These are phyloP conservation scores for Colletotrichum noveboracense DNA, from an alignment of 2,329 filamentous ascomycete genomes.

Conservation along the genomic window DNA sequence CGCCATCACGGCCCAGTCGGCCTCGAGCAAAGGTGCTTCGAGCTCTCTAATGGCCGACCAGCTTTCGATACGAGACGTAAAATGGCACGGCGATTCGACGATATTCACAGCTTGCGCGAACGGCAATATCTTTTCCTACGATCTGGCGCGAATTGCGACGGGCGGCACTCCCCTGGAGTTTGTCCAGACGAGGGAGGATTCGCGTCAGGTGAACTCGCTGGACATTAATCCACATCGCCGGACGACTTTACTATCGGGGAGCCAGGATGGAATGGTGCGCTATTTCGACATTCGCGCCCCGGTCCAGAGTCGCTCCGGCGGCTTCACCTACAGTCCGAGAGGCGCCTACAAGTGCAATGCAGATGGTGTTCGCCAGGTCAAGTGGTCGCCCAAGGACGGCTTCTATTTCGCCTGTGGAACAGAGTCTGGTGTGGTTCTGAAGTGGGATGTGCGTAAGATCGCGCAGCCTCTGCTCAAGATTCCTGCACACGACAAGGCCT, in stretches of 20 bases:
- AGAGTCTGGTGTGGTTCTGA: conserved; percentile 64
- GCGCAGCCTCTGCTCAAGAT: conserved; percentile 61
- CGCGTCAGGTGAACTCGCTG: conserved; percentile 67
- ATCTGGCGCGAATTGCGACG: conserved; percentile 55
- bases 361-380: conserved; percentile 66
- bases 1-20: conserved; percentile 56
- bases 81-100: conserved; percentile 59
- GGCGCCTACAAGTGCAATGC: conserved; percentile 53
- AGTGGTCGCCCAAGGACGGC: conserved; percentile 68
- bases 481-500: conserved; percentile 65
- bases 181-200: conserved; percentile 65
- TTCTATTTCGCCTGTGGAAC: conserved; percentile 69
- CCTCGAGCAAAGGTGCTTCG: conserved; percentile 46
- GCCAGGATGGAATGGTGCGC: conserved; percentile 68
- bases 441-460: conserved; percentile 67
- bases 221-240: conserved; percentile 66
- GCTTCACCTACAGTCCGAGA: conserved; percentile 51
- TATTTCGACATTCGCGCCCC: conserved; percentile 63
- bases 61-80: conserved; percentile 68
- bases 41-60: conserved; percentile 51
- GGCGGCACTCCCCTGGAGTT: conserved; percentile 54
- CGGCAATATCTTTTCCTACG: conserved; percentile 70
- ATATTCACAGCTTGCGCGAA: conserved; percentile 69
- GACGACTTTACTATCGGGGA: conserved; percentile 64
- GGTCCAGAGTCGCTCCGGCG: conserved; percentile 50